Evolutionary conservation across 352 stramenopile genomes (phyloP).

Genomic region (Globisporangium paddicum): DNA sequence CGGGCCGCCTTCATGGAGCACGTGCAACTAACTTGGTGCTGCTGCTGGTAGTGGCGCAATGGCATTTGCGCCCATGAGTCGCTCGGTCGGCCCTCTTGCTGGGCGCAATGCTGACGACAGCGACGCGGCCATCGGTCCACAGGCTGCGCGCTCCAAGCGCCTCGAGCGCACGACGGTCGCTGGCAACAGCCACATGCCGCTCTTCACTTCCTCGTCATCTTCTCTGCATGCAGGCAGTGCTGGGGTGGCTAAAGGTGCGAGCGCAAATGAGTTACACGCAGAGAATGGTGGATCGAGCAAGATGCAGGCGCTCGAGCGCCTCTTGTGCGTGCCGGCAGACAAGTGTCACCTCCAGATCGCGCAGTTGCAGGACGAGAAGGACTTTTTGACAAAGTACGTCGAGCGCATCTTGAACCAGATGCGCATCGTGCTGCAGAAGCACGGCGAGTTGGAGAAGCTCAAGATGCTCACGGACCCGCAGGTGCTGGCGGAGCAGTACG

Average conservation of each 20-base stretch:
- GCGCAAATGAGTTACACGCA: not conserved
- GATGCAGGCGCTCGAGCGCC: not conserved
- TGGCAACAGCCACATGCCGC: not conserved
- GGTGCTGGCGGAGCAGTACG: conserved; percentile 7
- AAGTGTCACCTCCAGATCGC: conserved; percentile 38
- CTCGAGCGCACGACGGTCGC: conserved; percentile 11
- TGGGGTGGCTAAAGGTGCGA: not conserved
- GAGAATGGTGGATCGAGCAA: not conserved
- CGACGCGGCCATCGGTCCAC: conserved; percentile 12
- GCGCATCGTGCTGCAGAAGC: conserved; percentile 46
- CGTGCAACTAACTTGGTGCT: not conserved
- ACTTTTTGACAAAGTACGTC: conserved; percentile 62
- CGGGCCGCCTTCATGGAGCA: not conserved
- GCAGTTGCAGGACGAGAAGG: conserved; percentile 50
- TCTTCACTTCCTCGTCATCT: not conserved
- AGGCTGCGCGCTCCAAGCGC: conserved; percentile 17
- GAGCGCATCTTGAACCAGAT: conserved; percentile 64
- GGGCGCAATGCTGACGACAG: conserved; percentile 18
- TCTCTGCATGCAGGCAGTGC: not conserved
- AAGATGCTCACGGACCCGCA: conserved; percentile 43
- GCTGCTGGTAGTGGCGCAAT: not conserved
- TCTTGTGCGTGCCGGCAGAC: conserved; percentile 14
- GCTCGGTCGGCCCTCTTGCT: conserved; percentile 15
- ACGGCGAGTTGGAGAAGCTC: conserved; percentile 73
- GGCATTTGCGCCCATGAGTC: not conserved